Evolutionary conservation across 257 asterid species (phyloP).

Genomic region (Scutellaria galericulata): DNA sequence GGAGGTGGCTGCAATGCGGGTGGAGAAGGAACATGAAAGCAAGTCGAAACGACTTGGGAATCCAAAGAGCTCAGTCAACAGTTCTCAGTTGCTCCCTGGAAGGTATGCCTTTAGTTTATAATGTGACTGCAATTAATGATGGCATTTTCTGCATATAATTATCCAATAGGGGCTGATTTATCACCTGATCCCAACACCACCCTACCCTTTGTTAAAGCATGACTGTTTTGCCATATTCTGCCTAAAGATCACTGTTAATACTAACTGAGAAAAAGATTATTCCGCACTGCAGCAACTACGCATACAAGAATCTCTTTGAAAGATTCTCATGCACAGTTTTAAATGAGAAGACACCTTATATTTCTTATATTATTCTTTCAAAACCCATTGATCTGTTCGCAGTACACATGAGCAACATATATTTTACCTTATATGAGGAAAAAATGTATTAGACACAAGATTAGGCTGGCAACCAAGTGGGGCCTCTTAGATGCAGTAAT

Average conservation of each 20-base stretch:
- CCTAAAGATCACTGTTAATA: background rate
- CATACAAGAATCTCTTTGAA: background rate
- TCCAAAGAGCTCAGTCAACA: conserved; percentile 63
- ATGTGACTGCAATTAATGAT: conserved; percentile 11
- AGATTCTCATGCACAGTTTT: conserved; percentile 5
- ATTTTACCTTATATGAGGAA: too few species aligned
- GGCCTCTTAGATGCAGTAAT: conserved; percentile 11
- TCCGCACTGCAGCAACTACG: background rate
- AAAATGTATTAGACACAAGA: too few species aligned
- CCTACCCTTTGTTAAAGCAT: background rate
- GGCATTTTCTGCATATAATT: conserved; percentile 17
- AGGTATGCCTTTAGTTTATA: conserved; percentile 53
- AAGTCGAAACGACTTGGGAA: conserved; percentile 72
- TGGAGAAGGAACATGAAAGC: conserved; percentile 82
- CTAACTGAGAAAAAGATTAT: conserved; percentile 7
- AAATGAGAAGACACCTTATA: background rate
- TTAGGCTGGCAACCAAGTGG: background rate
- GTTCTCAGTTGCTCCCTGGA: conserved; percentile 78
- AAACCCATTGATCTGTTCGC: background rate
- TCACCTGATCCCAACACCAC: background rate
- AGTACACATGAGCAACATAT: background rate
- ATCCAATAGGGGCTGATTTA: background rate
- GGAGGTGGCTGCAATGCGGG: conserved; percentile 98
- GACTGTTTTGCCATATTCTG: background rate
- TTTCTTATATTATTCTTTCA: background rate